A percentile compares a stretch with the other conserved stretches of the same genome.
Conservation (phyloP, 345 rosid species). For the Lenwebbia sp. region DNA sequence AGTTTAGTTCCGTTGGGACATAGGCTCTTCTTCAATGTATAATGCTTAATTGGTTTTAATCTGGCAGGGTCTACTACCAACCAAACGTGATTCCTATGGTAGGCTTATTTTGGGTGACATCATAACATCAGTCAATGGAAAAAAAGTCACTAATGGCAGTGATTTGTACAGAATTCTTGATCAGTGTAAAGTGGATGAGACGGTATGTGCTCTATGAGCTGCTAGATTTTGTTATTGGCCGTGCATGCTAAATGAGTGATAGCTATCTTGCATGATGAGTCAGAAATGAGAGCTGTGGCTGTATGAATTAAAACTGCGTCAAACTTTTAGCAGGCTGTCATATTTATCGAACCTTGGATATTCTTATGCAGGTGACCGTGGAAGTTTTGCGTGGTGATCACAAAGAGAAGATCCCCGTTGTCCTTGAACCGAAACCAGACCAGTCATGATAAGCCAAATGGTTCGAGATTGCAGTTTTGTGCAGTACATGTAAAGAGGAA, state of each 20-base stretch:
- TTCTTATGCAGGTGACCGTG: conserved; percentile 48
- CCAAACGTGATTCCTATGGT: conserved; percentile 88
- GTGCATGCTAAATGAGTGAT: neutral
- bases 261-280: neutral
- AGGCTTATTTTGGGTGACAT: conserved; percentile 86
- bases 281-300: neutral
- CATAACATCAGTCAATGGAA: conserved; percentile 80
- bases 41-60: neutral
- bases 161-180: conserved; percentile 89
- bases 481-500: neutral
- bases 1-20: neutral
- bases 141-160: conserved; percentile 67
- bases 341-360: neutral
- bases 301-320: neutral
- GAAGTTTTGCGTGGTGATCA: conserved; percentile 93
- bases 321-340: neutral
- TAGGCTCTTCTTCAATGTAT: neutral
- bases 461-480: neutral
- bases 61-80: conserved; percentile 66
- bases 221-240: neutral
- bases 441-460: conserved; percentile 34
- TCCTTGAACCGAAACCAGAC: conserved; percentile 78
- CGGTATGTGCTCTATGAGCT: conserved; percentile 28
- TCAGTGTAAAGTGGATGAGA: conserved; percentile 83
- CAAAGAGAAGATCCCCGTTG: conserved; percentile 79